Evolutionary conservation across 495 filamentous ascomycete genomes (phyloP).

Genomic region (Daldinia vernicosa): DNA sequence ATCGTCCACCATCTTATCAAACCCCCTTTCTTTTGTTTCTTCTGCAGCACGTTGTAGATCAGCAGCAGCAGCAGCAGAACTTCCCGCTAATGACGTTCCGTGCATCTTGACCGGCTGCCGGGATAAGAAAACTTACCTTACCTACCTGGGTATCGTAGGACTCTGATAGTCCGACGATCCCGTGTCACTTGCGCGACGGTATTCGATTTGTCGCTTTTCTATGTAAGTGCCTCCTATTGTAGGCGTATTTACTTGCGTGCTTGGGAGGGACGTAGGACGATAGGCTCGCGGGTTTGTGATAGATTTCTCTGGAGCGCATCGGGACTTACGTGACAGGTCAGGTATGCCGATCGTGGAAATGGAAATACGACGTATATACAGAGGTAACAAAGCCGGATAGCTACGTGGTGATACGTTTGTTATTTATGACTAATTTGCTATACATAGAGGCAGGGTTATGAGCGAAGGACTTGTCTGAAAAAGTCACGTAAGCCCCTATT

Average conservation of each 20-base stretch:
- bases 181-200: not conserved
- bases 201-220: not conserved
- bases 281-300: slow-evolving; percentile 4
- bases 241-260: not conserved
- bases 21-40: not conserved
- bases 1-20: slow-evolving; percentile 3
- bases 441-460: not conserved
- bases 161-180: not conserved
- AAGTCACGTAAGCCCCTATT: not conserved
- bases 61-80: not conserved
- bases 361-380: slow-evolving; percentile 9
- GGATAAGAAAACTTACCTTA: slow-evolving; percentile 8
- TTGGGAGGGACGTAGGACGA: not conserved
- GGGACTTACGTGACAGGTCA: slow-evolving; percentile 1
- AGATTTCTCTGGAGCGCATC: not conserved
- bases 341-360: slow-evolving; percentile 24
- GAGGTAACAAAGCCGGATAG: not conserved
- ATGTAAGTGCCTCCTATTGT: not conserved
- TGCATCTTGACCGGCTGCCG: slow-evolving; percentile 3
- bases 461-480: not conserved
- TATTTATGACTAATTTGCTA: not conserved
- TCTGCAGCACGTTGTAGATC: not conserved
- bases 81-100: not conserved
- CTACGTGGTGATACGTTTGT: slow-evolving; percentile 5
- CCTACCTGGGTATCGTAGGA: not conserved